These are phyloP conservation scores for Corynespora cassiicola DNA, from an alignment of 2,329 filamentous ascomycete species.

Conservation along the genomic window DNA sequence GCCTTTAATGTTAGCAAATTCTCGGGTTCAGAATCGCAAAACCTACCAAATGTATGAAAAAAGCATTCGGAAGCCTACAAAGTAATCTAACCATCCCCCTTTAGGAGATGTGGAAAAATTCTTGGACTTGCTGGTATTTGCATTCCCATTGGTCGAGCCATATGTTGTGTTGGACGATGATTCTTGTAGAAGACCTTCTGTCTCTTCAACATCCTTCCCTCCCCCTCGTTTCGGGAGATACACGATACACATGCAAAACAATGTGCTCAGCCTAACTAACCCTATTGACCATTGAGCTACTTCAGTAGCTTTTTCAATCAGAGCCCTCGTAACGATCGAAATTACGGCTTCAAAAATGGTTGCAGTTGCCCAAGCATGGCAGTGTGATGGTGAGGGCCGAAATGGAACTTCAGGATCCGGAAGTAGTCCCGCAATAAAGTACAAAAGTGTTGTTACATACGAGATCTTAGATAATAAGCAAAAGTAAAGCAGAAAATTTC, in stretches of 20 bases:
- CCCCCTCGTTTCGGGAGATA: too few relatives aligned
- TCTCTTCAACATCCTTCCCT: constrained; percentile 2
- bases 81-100: constrained; percentile 55
- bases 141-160: background rate
- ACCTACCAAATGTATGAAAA: constrained; percentile 56
- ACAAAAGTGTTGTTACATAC: too few relatives aligned
- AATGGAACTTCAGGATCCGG: constrained; percentile 1
- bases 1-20: constrained; percentile 39
- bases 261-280: too few relatives aligned
- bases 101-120: background rate
- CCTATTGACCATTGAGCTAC: too few relatives aligned
- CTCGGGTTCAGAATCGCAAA: background rate
- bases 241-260: too few relatives aligned
- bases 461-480: too few relatives aligned
- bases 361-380: too few relatives aligned
- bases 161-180: background rate
- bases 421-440: too few relatives aligned
- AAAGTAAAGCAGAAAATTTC: too few relatives aligned
- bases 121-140: background rate
- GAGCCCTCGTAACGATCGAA: too few relatives aligned
- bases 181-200: background rate
- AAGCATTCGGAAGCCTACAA: constrained; percentile 53
- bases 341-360: too few relatives aligned
- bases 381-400: background rate
- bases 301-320: too few relatives aligned